A percentile compares a stretch with the other conserved stretches of the same genome.
Evolutionary conservation across 352 stramenopile species (phyloP).

Genomic region (Phytophthora cactorum): DNA sequence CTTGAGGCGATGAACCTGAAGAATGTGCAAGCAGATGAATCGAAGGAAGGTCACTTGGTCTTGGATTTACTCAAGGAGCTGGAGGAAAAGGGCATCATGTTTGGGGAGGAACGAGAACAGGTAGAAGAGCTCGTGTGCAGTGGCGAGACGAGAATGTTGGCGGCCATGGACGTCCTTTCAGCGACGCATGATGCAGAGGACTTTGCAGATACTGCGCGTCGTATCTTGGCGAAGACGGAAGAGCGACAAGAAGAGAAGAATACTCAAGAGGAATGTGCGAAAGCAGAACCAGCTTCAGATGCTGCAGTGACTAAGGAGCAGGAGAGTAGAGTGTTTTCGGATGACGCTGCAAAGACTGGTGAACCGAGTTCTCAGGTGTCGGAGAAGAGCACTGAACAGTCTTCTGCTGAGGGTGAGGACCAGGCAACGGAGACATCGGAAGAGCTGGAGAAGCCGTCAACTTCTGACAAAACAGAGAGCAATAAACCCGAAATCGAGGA

Average conservation of each 20-base stretch:
- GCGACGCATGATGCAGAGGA: slow-evolving; percentile 56
- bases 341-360: slow-evolving; percentile 3
- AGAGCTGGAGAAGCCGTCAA: neutral
- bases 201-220: slow-evolving; percentile 61
- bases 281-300: neutral
- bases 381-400: neutral
- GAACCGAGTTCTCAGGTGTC: neutral
- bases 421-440: neutral
- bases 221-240: slow-evolving; percentile 35
- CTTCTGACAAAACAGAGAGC: neutral
- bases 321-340: neutral
- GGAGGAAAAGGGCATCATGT: slow-evolving; percentile 34
- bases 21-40: slow-evolving; percentile 17
- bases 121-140: slow-evolving; percentile 40
- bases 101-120: slow-evolving; percentile 21
- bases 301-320: neutral
- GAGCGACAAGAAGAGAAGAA: slow-evolving; percentile 4
- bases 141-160: slow-evolving; percentile 52
- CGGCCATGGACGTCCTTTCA: slow-evolving; percentile 62
- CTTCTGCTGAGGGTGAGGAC: neutral
- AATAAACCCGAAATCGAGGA: slow-evolving; percentile 1
- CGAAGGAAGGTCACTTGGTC: slow-evolving; percentile 27
- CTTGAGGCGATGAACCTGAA: slow-evolving; percentile 38
- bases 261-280: neutral
- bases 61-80: slow-evolving; percentile 38